Percentiles rank a stretch among this genome's conserved stretches.
Evolutionary conservation across 306 rosid genomes (phyloP).

Genomic region (Trifolium fragiferum): DNA sequence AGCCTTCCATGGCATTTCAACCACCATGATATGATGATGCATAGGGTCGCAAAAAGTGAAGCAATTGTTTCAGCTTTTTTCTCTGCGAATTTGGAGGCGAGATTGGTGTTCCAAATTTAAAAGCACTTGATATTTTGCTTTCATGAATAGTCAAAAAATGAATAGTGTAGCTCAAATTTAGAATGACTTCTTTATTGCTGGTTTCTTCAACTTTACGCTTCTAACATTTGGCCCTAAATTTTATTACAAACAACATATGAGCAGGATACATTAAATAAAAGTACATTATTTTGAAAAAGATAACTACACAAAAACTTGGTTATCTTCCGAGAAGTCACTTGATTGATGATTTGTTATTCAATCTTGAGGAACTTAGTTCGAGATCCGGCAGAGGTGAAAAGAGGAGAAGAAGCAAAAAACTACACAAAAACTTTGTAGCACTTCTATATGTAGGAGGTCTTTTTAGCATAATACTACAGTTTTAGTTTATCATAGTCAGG

Average conservation of each 20-base stretch:
- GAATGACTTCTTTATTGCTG: neutral
- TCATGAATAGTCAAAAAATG: neutral
- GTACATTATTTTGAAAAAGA: too few species aligned
- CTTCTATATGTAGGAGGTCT: too few species aligned
- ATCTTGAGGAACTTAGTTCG: too few species aligned
- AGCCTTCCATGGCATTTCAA: conserved; percentile 36
- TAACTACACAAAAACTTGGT: too few species aligned
- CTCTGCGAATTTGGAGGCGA: conserved; percentile 48
- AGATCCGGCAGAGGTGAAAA: too few species aligned
- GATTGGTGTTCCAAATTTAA: conserved; percentile 57
- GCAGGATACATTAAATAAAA: too few species aligned
- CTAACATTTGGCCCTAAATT: neutral
- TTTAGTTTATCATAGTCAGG: too few species aligned
- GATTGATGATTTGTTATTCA: too few species aligned
- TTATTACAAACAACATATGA: neutral
- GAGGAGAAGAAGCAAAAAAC: too few species aligned
- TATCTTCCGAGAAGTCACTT: too few species aligned
- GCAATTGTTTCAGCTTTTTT: conserved; percentile 46
- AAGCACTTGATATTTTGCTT: neutral
- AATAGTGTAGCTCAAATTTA: neutral
- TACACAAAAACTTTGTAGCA: too few species aligned
- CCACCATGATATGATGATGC: conserved; percentile 36
- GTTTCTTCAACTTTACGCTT: conserved; percentile 2
- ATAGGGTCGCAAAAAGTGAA: conserved; percentile 55
- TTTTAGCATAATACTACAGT: too few species aligned